Evolutionary conservation across 805 yeast genomes (phyloP).

Genomic region (Yarrowia alimentaria): DNA sequence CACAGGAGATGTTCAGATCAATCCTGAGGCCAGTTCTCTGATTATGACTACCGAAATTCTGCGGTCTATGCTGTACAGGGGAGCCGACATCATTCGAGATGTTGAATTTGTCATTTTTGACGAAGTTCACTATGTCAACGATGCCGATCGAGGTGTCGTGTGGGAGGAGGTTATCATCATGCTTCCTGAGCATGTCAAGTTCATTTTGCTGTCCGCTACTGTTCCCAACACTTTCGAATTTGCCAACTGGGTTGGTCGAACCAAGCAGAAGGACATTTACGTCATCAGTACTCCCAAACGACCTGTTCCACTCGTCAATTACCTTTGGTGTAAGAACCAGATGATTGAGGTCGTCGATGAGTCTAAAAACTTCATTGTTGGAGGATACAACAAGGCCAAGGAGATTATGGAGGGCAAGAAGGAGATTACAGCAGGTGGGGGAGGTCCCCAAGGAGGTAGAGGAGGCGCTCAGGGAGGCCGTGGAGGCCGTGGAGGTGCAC

Average conservation of each 20-base stretch:
- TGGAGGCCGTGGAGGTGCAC: neutral
- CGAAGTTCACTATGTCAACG: slow-evolving; percentile 97
- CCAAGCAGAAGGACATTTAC: slow-evolving; percentile 91
- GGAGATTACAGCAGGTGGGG: slow-evolving; percentile 9
- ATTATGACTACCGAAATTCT: slow-evolving; percentile 98
- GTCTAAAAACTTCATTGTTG: slow-evolving; percentile 63
- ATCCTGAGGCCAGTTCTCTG: slow-evolving; percentile 92
- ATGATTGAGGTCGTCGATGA: slow-evolving; percentile 72
- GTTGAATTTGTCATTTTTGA: slow-evolving; percentile 97
- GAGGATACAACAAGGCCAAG: slow-evolving; percentile 50
- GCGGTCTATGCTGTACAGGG: slow-evolving; percentile 94
- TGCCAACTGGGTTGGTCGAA: slow-evolving; percentile 98
- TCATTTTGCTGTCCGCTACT: slow-evolving; percentile 88
- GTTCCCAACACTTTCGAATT: slow-evolving; percentile 98
- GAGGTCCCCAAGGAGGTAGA: neutral
- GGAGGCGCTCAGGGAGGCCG: slow-evolving; percentile 1
- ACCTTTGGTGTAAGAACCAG: slow-evolving; percentile 75
- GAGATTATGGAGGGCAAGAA: slow-evolving; percentile 46
- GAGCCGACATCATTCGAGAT: slow-evolving; percentile 94
- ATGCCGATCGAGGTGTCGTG: slow-evolving; percentile 95
- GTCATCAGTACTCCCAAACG: slow-evolving; percentile 95
- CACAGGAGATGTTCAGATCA: slow-evolving; percentile 97
- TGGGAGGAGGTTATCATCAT: slow-evolving; percentile 99
- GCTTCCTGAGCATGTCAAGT: slow-evolving; percentile 95
- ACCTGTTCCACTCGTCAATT: slow-evolving; percentile 92